Base-by-base conservation (phyloP, 768 basidiomycete genomes). In the Crepidotus variabilis region DNA sequence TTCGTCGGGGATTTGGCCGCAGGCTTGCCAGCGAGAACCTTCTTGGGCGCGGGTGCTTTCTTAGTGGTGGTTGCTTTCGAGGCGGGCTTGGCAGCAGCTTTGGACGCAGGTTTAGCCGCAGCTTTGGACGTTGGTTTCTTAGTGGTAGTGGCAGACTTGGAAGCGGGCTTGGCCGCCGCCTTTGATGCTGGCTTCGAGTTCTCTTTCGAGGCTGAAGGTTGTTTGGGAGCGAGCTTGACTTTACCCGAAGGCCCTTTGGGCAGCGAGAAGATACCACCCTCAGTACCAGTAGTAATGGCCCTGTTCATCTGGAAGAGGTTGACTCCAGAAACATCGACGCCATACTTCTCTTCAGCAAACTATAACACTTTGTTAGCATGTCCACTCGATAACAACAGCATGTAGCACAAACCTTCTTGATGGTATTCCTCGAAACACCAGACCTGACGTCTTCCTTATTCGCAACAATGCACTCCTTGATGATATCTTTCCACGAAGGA, bases 261-360 rank as follows among this genome's bases (percentile, higher is more conserved):
- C 18, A 82, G 73, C 33, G 69, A 60, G 62, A 82, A 81, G 52
- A 73, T 70, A 8, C 78, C 78, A 51, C 71, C 72, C 67, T 79
- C 79, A 58, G 72, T 73, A 21, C 79, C 80, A 21, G 72, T 70
- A 6, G 78, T 75, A 70, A 98, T 94, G 58, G 94, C 94, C 57
- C 84, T 85, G 66, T 86, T 87, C 69, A 98, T 82, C 74, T 92
- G 64, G 58, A 79, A 84, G 63, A 80, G 71, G 72, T 90, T 87
- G 23, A 84, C 74, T 47, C 84, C 78, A 51, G 78, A 84, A 61
- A 88, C 82, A 62, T 86, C 84, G 60, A 96, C 72, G 60, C 83
- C 79, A 78, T 92, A 95, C 62, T 80, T 84, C 62, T 91, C 85
- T 70, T 92, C 89, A 50, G 94, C 87, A 71, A 75, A 96, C 91